Percentiles rank a stretch among this genome's conserved stretches.
These are phyloP conservation scores for Penicillium sp. DNA, from an alignment of 2,329 filamentous ascomycete species.

Conservation along the genomic window DNA sequence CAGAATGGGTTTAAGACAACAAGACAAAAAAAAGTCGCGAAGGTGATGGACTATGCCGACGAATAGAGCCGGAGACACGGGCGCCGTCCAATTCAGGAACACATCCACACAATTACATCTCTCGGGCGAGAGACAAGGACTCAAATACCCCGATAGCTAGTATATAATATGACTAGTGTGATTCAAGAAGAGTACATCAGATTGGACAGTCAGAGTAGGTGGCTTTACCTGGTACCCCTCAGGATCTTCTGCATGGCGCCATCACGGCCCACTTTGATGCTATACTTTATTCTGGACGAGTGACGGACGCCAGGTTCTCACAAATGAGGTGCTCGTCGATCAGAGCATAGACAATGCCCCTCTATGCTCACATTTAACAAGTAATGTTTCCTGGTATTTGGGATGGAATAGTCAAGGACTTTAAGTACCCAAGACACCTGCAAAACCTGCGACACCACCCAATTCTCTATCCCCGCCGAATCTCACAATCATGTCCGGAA, in stretches of 20 bases:
- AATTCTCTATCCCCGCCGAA: background rate
- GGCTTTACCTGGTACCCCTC: constrained; percentile 1
- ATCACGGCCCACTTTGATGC: constrained; percentile 39
- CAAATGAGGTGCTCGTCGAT: constrained; percentile 10
- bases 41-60: background rate
- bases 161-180: background rate
- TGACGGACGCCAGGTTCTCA: constrained; percentile 14
- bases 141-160: background rate
- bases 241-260: constrained; percentile 28
- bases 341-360: constrained; percentile 1
- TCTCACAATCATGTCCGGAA: constrained; percentile 10
- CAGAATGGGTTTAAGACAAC: background rate
- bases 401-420: background rate
- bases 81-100: background rate
- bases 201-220: constrained; percentile 1
- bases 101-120: constrained; percentile 3
- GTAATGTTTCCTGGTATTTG: background rate
- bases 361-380: background rate
- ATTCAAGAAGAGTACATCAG: background rate
- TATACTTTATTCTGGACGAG: constrained; percentile 13
- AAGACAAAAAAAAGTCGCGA: background rate
- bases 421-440: background rate
- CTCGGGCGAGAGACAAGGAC: constrained; percentile 15
- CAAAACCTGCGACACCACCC: background rate
- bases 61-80: background rate